phyloP scores from a whole-genome alignment of 2,329 filamentous ascomycete species.

The Metarhizium rileyi region DNA sequence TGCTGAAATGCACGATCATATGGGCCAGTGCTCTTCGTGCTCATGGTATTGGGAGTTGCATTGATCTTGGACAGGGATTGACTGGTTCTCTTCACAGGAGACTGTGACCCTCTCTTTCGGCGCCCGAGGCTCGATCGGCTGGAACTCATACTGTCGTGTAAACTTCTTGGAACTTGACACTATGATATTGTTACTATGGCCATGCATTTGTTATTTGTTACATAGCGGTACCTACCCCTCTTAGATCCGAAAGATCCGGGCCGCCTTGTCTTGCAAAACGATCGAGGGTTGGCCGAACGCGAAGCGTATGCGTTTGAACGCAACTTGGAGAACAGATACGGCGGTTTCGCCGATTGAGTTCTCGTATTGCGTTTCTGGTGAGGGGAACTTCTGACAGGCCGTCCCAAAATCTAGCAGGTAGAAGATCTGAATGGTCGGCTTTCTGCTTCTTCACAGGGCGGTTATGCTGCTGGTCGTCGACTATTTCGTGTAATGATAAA shows the following conservation, averaged over 20 bases:
- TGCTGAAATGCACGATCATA: conserved; percentile 14
- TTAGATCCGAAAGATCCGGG: not conserved
- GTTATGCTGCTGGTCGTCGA: not conserved
- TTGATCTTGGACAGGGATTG: conserved; percentile 12
- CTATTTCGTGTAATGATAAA: not conserved
- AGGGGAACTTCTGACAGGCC: not conserved
- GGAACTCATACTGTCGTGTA: not conserved
- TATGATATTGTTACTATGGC: not conserved
- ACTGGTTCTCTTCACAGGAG: not conserved
- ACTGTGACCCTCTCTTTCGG: not conserved
- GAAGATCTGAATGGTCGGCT: not conserved
- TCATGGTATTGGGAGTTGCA: conserved; percentile 5
- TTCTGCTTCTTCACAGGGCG: not conserved
- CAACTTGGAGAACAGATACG: not conserved
- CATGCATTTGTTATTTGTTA: not conserved
- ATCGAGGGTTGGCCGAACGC: not conserved
- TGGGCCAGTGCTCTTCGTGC: conserved; percentile 10
- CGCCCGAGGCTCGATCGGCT: not conserved
- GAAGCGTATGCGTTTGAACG: not conserved
- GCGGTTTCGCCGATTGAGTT: conserved; percentile 2
- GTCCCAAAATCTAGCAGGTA: conserved; percentile 1
- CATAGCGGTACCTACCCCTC: not conserved
- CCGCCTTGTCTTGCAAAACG: conserved; percentile 3
- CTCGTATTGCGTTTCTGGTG: not conserved
- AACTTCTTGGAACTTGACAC: not conserved